Evolutionary conservation across 345 rosid species (phyloP), one percentile per base, ranked within the genome.

Genomic region (Lepidium sativum): DNA sequence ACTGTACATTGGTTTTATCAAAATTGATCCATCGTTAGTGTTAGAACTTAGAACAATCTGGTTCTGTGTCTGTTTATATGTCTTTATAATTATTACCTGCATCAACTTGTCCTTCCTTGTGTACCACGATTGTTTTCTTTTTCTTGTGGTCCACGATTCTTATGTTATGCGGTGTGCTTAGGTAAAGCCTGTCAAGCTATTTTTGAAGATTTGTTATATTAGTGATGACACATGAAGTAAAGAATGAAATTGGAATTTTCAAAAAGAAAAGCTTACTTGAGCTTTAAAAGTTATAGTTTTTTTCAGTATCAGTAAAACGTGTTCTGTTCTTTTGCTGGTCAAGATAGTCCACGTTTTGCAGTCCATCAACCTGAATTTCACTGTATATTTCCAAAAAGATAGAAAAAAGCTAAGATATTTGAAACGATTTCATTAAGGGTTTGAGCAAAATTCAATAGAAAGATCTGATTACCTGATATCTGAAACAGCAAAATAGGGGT

Each of bases 31-130:
- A 53, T 40, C 48, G 35, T 62, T 61, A 43, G 45, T 53, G 32
- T 43, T 35, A n/a, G n/a, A n/a, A n/a, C n/a, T 43, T 35, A n/a
- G n/a, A n/a, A n/a, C 42, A 60, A 27, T 38, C 17, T 51, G 48
- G 20, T 27, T 39, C 1, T 54, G 17, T 32, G 3, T 25, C 0
- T 25, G 6, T 27, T 7, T 16, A 39, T 4, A 33, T 35, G 35
- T 52, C 33, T 56, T 53, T 44, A 18, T 1, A 1, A 27, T 79
- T n/a, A n/a, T 81, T 75, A 87, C 98, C 96, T 53, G 97, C 88
- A 82, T 90, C 96, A 21, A 88, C 88, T 76, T 90, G 88, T 56
- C 99, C 99, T 70, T 94, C 92, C 80, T 94, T 94, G 75, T 88
- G 87, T 51, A 94, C 50, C n/a, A 90, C 91, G 61, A 90, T 79